Conservation (phyloP, 768 basidiomycete genomes). For the Suillus fuscotomentosus region DNA sequence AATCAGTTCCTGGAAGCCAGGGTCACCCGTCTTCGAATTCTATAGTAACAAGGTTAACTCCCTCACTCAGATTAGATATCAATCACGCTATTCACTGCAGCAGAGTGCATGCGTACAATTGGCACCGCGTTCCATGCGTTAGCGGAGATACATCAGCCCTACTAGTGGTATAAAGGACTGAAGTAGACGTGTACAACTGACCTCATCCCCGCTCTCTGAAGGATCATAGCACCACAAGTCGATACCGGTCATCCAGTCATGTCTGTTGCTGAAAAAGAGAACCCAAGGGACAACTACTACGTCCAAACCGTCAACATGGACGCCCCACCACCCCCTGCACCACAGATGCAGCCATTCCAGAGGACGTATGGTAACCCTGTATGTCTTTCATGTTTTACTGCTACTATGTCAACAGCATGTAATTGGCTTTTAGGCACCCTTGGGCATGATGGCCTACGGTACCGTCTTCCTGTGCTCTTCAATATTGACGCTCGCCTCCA, state of each 20-base stretch:
- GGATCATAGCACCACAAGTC: conserved; percentile 4
- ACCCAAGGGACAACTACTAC: conserved; percentile 22
- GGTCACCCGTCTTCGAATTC: neutral
- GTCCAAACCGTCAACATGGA: conserved; percentile 25
- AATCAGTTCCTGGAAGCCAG: conserved; percentile 10
- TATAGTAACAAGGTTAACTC: conserved; percentile 4
- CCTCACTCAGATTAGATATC: conserved; percentile 3
- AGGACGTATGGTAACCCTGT: conserved; percentile 27
- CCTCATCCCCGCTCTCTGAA: conserved; percentile 3
- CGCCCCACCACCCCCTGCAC: conserved; percentile 9
- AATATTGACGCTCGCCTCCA: conserved; percentile 21
- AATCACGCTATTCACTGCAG: conserved; percentile 2
- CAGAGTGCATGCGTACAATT: conserved; percentile 1
- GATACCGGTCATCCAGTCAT: conserved; percentile 9
- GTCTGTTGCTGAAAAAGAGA: conserved; percentile 23
- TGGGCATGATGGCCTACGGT: conserved; percentile 29
- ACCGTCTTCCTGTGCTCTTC: conserved; percentile 30
- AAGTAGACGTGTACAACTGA: neutral
- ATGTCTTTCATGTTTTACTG: neutral
- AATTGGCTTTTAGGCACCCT: conserved; percentile 17
- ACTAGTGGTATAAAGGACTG: conserved; percentile 17
- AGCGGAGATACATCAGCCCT: neutral
- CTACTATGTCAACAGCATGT: conserved; percentile 1
- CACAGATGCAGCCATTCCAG: conserved; percentile 25
- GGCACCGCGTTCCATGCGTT: neutral